Evolutionary conservation across 2,329 filamentous ascomycete genomes (phyloP).

Genomic region (Colletotrichum camelliae): DNA sequence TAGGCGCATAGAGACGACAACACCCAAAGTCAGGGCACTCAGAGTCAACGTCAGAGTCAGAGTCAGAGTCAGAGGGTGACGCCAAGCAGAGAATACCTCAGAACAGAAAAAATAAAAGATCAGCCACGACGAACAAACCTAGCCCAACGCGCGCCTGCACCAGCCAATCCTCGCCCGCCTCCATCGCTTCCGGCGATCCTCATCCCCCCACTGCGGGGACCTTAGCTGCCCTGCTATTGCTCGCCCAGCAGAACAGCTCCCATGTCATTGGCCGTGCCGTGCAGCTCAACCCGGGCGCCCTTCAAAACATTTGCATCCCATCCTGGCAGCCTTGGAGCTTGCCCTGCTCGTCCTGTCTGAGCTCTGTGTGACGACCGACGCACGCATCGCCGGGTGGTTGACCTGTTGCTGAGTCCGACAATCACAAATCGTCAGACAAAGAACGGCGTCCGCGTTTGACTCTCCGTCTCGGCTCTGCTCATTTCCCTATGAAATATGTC

Average conservation of each 20-base stretch:
- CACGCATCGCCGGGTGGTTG: not conserved
- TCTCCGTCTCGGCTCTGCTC: not conserved
- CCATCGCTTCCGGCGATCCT: conserved; percentile 18
- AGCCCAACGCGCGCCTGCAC: not conserved
- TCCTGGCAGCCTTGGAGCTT: not conserved
- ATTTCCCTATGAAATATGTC: conserved; percentile 8
- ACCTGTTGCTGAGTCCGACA: not conserved
- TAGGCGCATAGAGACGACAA: not conserved
- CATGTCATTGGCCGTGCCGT: not conserved
- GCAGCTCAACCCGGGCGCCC: not conserved
- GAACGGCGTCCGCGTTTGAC: not conserved
- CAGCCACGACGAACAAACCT: not conserved
- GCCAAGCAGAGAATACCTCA: not conserved
- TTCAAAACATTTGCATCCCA: not conserved
- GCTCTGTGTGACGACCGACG: not conserved
- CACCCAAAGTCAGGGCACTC: not conserved
- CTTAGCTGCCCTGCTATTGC: not conserved
- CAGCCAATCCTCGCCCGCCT: not conserved
- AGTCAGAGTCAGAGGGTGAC: not conserved
- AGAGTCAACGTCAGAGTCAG: not conserved
- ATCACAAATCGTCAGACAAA: not conserved
- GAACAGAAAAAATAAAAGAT: not conserved
- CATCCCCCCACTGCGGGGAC: conserved; percentile 10
- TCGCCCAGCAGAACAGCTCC: not conserved
- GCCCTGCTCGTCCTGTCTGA: not conserved